Percentiles rank a stretch among this genome's conserved stretches.
phyloP scores from a whole-genome alignment of 1,284 basidiomycete genomes.

The Cryptococcus sp. region DNA sequence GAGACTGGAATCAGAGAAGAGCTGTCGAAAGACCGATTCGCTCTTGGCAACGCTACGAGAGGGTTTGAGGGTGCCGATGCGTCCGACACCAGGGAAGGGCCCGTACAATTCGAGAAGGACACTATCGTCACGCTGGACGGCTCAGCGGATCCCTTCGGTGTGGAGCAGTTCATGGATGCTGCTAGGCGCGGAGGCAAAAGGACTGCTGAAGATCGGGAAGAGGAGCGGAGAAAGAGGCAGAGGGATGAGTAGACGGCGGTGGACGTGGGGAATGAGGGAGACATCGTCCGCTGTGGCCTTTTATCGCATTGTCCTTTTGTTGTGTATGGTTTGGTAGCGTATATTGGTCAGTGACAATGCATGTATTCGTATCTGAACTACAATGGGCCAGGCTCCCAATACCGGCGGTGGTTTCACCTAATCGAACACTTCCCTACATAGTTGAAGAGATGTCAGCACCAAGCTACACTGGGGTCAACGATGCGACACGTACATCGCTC shows the following conservation, averaged over 20 bases:
- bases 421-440: constrained; percentile 5
- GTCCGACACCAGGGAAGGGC: constrained; percentile 75
- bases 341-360: background rate
- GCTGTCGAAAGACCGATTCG: constrained; percentile 90
- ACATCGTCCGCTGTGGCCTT: background rate
- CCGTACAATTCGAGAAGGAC: constrained; percentile 99
- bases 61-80: constrained; percentile 76
- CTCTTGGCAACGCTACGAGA: constrained; percentile 73
- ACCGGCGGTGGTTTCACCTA: background rate
- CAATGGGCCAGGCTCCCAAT: background rate
- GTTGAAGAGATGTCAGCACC: background rate
- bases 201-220: constrained; percentile 55
- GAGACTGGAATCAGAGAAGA: constrained; percentile 90
- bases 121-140: constrained; percentile 56
- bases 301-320: background rate
- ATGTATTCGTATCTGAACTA: constrained; percentile 1
- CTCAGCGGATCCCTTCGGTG: constrained; percentile 85
- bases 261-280: background rate
- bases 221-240: constrained; percentile 24
- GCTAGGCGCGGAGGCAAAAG: constrained; percentile 92
- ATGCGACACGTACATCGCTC: constrained; percentile 42
- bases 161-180: constrained; percentile 95
- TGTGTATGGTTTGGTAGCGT: background rate
- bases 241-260: constrained; percentile 16
- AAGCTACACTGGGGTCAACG: background rate